A percentile compares a stretch with the other conserved stretches of the same genome.
These are phyloP conservation scores for Yamagishiella unicocca DNA, from an alignment of 139 green algal genomes.

Conservation along the genomic window DNA sequence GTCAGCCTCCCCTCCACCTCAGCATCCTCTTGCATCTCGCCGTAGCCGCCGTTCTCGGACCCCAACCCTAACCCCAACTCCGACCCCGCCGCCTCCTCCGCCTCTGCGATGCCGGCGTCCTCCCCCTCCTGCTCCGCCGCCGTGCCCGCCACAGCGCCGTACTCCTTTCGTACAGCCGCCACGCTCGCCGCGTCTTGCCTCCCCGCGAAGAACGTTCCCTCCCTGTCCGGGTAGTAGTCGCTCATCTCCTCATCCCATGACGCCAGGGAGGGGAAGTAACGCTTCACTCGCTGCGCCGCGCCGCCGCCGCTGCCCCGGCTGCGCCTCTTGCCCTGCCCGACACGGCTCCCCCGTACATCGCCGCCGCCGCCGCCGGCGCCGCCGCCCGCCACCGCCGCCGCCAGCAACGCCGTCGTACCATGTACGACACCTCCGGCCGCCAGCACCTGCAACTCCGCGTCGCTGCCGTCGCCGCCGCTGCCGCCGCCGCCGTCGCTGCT, in stretches of 20 bases:
- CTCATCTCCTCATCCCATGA: conserved; percentile 34
- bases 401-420: background rate
- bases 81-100: too few relatives aligned
- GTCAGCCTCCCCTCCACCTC: too few relatives aligned
- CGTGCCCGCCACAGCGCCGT: too few relatives aligned
- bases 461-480: background rate
- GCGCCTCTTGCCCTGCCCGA: background rate
- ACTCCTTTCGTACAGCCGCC: too few relatives aligned
- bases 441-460: background rate
- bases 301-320: background rate
- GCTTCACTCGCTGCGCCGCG: conserved; percentile 7
- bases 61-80: too few relatives aligned
- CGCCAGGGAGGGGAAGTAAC: conserved; percentile 12
- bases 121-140: too few relatives aligned
- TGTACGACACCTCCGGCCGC: background rate
- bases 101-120: too few relatives aligned
- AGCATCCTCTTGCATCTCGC: too few relatives aligned
- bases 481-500: background rate
- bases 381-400: too few relatives aligned
- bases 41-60: too few relatives aligned
- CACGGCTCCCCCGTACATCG: background rate
- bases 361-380: background rate
- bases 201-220: background rate
- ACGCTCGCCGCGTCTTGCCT: background rate
- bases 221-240: background rate